These are phyloP conservation scores for Macrolepiota dolichaula DNA, from an alignment of 768 basidiomycete genomes.

Conservation along the genomic window DNA sequence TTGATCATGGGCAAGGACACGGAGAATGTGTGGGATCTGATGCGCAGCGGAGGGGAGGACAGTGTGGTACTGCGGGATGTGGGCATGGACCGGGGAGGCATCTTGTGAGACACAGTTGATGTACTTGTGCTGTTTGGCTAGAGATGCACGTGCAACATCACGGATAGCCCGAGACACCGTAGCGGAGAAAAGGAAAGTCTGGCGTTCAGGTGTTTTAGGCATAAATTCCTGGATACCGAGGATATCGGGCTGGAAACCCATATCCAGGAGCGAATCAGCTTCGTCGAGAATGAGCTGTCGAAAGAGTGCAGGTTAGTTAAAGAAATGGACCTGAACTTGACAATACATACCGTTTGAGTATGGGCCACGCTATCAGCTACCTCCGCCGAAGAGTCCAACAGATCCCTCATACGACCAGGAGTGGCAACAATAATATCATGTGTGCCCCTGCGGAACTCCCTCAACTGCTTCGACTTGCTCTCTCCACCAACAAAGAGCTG, in stretches of 20 bases:
- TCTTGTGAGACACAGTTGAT: constrained; percentile 70
- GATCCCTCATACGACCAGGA: constrained; percentile 81
- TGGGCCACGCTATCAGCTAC: constrained; percentile 50
- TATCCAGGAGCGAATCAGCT: constrained; percentile 85
- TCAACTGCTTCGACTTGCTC: constrained; percentile 61
- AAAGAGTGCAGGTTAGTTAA: not conserved
- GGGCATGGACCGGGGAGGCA: constrained; percentile 62
- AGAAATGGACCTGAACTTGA: not conserved
- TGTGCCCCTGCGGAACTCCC: constrained; percentile 57
- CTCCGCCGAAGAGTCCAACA: constrained; percentile 56
- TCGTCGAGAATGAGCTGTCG: constrained; percentile 85
- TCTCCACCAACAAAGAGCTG: constrained; percentile 77
- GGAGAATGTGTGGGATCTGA: constrained; percentile 76
- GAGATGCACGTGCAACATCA: constrained; percentile 58
- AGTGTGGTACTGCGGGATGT: constrained; percentile 82
- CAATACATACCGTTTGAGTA: constrained; percentile 53
- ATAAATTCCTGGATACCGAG: constrained; percentile 64
- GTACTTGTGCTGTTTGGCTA: constrained; percentile 61
- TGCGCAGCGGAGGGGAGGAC: constrained; percentile 60
- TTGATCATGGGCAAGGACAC: constrained; percentile 87
- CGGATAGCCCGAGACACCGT: constrained; percentile 74
- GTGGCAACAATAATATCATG: constrained; percentile 88
- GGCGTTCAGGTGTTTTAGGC: constrained; percentile 63
- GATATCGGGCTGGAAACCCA: constrained; percentile 90
- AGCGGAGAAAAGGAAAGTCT: constrained; percentile 91